Conservation (phyloP, 2,329 filamentous ascomycete species). For the Chrysosporium keratinophilum region DNA sequence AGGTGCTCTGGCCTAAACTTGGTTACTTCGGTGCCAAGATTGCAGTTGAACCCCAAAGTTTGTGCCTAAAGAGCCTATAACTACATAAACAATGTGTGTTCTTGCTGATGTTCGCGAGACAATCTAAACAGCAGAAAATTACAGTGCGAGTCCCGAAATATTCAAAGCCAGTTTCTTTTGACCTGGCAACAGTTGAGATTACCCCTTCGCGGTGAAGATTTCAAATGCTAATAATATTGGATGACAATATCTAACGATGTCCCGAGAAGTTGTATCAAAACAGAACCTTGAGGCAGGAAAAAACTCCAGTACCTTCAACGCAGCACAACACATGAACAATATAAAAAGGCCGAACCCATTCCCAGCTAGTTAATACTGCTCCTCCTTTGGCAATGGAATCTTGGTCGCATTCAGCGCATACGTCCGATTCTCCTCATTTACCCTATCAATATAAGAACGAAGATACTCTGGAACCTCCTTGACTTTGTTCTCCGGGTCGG, state of each 20-base stretch:
- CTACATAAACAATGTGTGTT: too few species aligned
- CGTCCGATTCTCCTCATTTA: slow-evolving; percentile 36
- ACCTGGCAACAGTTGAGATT: too few species aligned
- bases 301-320: neutral
- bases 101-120: too few species aligned
- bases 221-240: too few species aligned
- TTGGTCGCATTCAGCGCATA: slow-evolving; percentile 33
- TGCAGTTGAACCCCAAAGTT: neutral
- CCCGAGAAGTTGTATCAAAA: too few species aligned
- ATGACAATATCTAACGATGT: too few species aligned
- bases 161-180: too few species aligned
- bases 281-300: too few species aligned
- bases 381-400: slow-evolving; percentile 23
- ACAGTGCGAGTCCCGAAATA: too few species aligned
- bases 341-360: neutral
- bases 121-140: too few species aligned
- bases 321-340: neutral
- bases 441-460: slow-evolving; percentile 40
- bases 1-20: neutral
- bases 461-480: slow-evolving; percentile 54
- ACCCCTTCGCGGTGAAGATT: too few species aligned
- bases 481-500: slow-evolving; percentile 50
- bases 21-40: neutral
- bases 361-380: slow-evolving; percentile 21
- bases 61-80: too few species aligned